Conservation (phyloP, 2,329 filamentous ascomycete species). For the Grosmannia clavigera region DNA sequence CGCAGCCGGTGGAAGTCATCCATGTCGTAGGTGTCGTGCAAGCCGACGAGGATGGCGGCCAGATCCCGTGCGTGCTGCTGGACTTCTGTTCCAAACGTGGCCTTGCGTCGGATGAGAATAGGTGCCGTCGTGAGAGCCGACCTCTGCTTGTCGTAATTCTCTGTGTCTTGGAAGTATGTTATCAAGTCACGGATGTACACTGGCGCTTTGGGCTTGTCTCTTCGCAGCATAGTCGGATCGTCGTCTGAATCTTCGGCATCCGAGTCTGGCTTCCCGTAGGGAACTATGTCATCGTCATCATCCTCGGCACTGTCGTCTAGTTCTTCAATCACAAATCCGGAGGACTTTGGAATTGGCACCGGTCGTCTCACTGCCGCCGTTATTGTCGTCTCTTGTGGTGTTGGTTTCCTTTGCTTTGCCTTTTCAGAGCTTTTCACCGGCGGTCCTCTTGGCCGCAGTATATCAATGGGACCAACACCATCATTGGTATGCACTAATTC, state of each 20-base stretch:
- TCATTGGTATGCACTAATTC: constrained; percentile 52
- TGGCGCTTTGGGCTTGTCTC: constrained; percentile 71
- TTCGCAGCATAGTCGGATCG: constrained; percentile 73
- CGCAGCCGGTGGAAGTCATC: constrained; percentile 64
- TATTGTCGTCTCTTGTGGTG: background rate
- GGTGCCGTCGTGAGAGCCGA: constrained; percentile 69
- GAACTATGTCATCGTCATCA: constrained; percentile 55
- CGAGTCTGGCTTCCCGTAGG: constrained; percentile 76
- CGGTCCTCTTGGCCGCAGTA: constrained; percentile 22
- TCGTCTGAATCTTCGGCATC: constrained; percentile 89
- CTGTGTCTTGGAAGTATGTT: constrained; percentile 61
- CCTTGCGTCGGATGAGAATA: constrained; percentile 73
- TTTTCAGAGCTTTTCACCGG: background rate
- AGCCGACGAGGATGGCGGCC: constrained; percentile 59
- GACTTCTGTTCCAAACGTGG: constrained; percentile 78
- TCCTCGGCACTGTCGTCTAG: constrained; percentile 45
- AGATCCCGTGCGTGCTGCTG: constrained; percentile 73
- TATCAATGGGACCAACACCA: constrained; percentile 41
- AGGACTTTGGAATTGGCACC: constrained; percentile 15
- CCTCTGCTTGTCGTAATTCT: constrained; percentile 74
- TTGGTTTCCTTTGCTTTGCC: constrained; percentile 1
- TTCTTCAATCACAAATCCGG: constrained; percentile 50
- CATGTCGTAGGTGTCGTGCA: constrained; percentile 78
- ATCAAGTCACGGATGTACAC: constrained; percentile 88
- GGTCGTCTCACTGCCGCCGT: constrained; percentile 17